Conservation (phyloP, 306 rosid species). For the Betula pendula region DNA sequence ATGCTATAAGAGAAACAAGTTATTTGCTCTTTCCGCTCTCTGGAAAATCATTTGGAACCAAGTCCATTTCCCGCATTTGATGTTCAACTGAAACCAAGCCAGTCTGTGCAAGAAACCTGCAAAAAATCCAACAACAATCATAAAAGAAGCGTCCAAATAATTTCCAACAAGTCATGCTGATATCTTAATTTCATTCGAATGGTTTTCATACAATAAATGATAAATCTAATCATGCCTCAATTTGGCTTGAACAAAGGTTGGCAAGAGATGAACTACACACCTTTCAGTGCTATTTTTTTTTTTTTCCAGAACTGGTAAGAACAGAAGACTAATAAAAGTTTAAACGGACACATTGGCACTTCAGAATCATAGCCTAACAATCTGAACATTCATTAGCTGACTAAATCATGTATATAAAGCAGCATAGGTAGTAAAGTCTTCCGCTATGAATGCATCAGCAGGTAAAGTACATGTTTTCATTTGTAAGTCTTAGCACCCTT, state of each 20-base stretch:
- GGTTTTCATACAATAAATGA: neutral
- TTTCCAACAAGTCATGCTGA: neutral
- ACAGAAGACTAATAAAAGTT: neutral
- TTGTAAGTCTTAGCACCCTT: neutral
- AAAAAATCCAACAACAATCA: slow-evolving; percentile 20
- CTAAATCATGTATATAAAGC: neutral
- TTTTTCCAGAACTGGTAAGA: neutral
- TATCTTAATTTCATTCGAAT: neutral
- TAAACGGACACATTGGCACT: slow-evolving; percentile 1
- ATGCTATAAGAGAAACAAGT: slow-evolving; percentile 23
- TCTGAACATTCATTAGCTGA: neutral
- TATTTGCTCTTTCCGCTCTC: slow-evolving; percentile 45
- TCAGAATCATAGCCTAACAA: neutral
- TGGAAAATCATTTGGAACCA: slow-evolving; percentile 39
- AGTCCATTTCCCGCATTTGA: slow-evolving; percentile 83
- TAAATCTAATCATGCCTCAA: slow-evolving; percentile 5
- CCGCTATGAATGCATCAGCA: neutral
- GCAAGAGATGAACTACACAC: neutral
- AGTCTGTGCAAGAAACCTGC: slow-evolving; percentile 85
- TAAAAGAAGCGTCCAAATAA: neutral
- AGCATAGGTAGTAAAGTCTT: neutral
- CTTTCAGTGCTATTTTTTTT: neutral
- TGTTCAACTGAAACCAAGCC: slow-evolving; percentile 79
- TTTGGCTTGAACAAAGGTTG: neutral
- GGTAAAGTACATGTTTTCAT: neutral